Base-by-base conservation (phyloP, 2,329 filamentous ascomycete genomes). In the Pseudogymnoascus sp. region DNA sequence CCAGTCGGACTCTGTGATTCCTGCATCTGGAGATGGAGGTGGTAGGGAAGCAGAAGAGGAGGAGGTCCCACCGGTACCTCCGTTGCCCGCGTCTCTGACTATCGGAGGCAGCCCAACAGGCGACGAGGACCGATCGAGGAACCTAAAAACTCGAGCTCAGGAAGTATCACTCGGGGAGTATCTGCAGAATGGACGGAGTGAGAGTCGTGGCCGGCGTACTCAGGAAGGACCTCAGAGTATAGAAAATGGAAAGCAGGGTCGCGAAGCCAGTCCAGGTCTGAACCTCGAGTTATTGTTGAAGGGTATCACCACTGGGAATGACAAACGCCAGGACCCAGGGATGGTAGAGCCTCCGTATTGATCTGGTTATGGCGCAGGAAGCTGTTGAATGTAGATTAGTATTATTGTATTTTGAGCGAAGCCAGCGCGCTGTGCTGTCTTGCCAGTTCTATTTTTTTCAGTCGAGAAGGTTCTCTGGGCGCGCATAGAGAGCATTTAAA, bases 221-320 rank as follows among this genome's bases (percentile, higher is more conserved):
- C n/a, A 56, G 4, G 50, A 56, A 18, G 50, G 11, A 56, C 28
- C 50, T 14, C 50, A 18, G 16, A 56, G 10, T 21, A 21, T 56
- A 34, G 50, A 56, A 18, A 56, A 16, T 34, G 50, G 50, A 18
- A 21, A 5, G n/a, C 46, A 34, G 25, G 25, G n/a, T 34, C 50
- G 28, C 50, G 50, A 56, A 56, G n/a, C 50, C 28, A 56, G 28
- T 34, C 50, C 50, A 12, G 50, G 50, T 34, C 65, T 73, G 66
- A 72, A 75, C 61, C 66, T 75, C 12, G 72, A 75, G 59, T 70
- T 72, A 10, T 65, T 75, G 64, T 70, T 75, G 1, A 73, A 69
- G 66, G 72, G 73, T 1, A 74, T 75, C 62, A 72, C 72, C 64
- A 74, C 71, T 67, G 73, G 60, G 14, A 38, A 34, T 11, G 60